Evolutionary conservation across 2,329 filamentous ascomycete species (phyloP).

Genomic region (Exophiala sideris): DNA sequence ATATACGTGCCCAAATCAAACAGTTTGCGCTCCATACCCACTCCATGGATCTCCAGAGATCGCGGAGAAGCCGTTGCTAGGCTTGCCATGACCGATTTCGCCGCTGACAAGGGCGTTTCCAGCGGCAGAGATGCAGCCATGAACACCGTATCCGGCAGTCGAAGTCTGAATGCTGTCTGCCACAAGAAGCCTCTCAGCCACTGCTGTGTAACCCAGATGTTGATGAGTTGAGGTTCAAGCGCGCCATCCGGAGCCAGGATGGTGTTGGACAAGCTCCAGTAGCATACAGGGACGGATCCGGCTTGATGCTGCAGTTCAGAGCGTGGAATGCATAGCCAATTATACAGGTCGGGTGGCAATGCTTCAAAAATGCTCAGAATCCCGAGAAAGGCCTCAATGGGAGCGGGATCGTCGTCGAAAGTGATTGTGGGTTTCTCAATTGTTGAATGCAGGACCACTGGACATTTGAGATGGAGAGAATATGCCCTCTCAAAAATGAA

Average conservation of each 20-base stretch:
- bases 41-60: neutral
- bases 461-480: neutral
- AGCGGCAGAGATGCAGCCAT: neutral
- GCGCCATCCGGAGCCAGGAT: neutral
- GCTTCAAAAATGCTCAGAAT: neutral
- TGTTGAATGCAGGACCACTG: neutral
- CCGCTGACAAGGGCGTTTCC: neutral
- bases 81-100: neutral
- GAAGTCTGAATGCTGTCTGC: neutral
- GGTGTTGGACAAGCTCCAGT: neutral
- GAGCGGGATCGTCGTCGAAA: neutral
- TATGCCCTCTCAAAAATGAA: neutral
- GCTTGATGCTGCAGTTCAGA: neutral
- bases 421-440: neutral
- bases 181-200: neutral
- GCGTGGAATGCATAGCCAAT: neutral
- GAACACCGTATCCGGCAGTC: neutral
- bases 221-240: neutral
- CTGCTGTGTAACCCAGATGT: neutral
- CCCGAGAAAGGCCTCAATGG: neutral
- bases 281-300: neutral
- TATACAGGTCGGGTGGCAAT: neutral
- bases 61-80: neutral
- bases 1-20: neutral
- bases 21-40: neutral